phyloP scores from a whole-genome alignment of 305 asterid genomes.

The Solanum aculeatissimum region DNA sequence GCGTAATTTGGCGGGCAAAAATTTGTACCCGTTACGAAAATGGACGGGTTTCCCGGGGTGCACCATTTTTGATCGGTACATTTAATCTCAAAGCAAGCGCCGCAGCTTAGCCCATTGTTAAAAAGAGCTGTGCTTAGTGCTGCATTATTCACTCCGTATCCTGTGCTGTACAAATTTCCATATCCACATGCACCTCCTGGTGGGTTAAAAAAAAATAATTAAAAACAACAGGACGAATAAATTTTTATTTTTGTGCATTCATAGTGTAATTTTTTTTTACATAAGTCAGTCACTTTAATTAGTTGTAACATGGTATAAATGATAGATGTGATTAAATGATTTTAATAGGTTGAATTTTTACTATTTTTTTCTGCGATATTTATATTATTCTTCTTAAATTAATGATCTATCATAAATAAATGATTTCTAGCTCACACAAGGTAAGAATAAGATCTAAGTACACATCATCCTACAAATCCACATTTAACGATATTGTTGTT shows the following conservation, averaged over 20 bases:
- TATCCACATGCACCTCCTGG: slow-evolving; percentile 72
- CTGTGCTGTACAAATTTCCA: slow-evolving; percentile 66
- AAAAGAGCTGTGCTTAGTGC: slow-evolving; percentile 73
- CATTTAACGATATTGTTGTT: no score
- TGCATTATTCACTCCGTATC: slow-evolving; percentile 65
- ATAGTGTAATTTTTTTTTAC: no score
- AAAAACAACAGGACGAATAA: not conserved
- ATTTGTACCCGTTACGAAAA: slow-evolving; percentile 39
- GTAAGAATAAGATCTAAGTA: no score
- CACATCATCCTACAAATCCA: no score
- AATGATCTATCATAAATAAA: no score
- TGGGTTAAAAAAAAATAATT: not conserved
- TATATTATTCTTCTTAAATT: no score
- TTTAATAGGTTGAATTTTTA: no score
- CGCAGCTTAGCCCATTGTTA: slow-evolving; percentile 57
- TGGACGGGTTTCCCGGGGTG: slow-evolving; percentile 38
- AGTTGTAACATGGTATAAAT: no score
- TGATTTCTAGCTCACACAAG: no score
- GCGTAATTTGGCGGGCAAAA: slow-evolving; percentile 50
- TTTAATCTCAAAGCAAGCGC: slow-evolving; percentile 60
- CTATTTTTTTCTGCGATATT: no score
- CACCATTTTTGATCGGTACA: slow-evolving; percentile 30
- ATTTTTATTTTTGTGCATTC: not conserved
- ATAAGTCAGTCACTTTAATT: no score
- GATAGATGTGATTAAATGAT: no score